Conservation (phyloP, 768 basidiomycete species). For the Boletellus sp. region DNA sequence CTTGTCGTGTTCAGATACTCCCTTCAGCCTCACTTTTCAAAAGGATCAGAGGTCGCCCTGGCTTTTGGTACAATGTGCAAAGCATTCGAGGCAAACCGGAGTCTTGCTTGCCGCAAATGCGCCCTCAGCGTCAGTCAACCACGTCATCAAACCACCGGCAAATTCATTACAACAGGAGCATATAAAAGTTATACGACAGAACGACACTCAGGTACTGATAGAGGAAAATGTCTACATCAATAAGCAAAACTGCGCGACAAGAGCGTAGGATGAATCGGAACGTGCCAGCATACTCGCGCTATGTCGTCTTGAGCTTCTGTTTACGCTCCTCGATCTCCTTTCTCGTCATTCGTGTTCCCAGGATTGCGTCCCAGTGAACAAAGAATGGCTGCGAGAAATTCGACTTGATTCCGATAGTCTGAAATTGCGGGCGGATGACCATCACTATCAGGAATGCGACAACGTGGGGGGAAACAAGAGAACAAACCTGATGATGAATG, state of each 20-base stretch:
- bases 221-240: not conserved
- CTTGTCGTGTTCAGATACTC: too few relatives aligned
- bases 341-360: constrained; percentile 83
- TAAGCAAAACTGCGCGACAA: not conserved
- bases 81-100: too few relatives aligned
- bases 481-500: constrained; percentile 89
- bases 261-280: not conserved
- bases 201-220: not conserved
- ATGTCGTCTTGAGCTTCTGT: constrained; percentile 31
- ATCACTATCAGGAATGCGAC: not conserved
- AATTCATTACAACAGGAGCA: constrained; percentile 20
- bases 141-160: constrained; percentile 11
- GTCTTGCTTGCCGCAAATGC: too few relatives aligned
- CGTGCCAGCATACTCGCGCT: not conserved
- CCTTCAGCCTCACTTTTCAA: too few relatives aligned
- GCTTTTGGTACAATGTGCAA: too few relatives aligned
- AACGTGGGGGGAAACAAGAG: not conserved
- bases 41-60: too few relatives aligned
- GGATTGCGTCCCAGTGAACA: constrained; percentile 84
- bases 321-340: constrained; percentile 56
- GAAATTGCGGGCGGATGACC: not conserved
- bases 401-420: constrained; percentile 78
- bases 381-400: constrained; percentile 98
- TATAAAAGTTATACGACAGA: constrained; percentile 4
- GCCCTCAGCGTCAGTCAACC: too few relatives aligned